These are phyloP conservation scores for Tanacetum coccineum DNA, from an alignment of 129 eudicot genomes.

Conservation along the genomic window DNA sequence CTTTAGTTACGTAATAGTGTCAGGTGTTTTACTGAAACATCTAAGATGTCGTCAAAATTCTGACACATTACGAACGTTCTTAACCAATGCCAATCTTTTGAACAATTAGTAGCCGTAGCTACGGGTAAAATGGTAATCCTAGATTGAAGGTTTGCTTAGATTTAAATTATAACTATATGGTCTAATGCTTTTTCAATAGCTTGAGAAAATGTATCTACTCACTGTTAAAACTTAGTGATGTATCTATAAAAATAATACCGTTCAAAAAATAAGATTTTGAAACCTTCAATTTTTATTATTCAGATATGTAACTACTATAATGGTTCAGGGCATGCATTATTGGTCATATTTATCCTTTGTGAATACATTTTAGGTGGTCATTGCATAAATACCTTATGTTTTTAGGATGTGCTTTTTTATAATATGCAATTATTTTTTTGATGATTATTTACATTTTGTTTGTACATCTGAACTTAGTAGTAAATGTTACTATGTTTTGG, in stretches of 20 bases:
- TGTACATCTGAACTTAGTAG: not conserved
- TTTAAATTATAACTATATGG: too few relatives aligned
- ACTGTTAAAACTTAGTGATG: not conserved
- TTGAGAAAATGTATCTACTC: too few relatives aligned
- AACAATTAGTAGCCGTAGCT: not conserved
- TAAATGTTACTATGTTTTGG: slow-evolving; percentile 14
- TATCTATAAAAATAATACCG: not conserved
- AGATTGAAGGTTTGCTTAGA: too few relatives aligned
- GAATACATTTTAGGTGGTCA: slow-evolving; percentile 15
- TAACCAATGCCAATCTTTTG: not conserved
- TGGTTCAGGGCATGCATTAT: not conserved
- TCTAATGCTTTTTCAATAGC: too few relatives aligned
- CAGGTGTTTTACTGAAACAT: not conserved
- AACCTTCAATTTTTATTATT: not conserved
- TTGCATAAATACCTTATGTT: not conserved
- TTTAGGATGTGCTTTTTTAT: slow-evolving; percentile 1
- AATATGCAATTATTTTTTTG: not conserved
- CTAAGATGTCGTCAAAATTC: not conserved
- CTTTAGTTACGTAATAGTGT: not conserved
- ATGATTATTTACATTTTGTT: slow-evolving; percentile 5
- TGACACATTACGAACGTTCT: not conserved
- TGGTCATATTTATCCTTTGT: not conserved
- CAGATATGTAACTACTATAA: not conserved
- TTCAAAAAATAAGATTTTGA: not conserved
- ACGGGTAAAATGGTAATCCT: too few relatives aligned